Percentiles rank a stretch among this genome's conserved stretches.
Conservation (phyloP, 1,284 basidiomycete genomes). For the Inonotus obliquus region DNA sequence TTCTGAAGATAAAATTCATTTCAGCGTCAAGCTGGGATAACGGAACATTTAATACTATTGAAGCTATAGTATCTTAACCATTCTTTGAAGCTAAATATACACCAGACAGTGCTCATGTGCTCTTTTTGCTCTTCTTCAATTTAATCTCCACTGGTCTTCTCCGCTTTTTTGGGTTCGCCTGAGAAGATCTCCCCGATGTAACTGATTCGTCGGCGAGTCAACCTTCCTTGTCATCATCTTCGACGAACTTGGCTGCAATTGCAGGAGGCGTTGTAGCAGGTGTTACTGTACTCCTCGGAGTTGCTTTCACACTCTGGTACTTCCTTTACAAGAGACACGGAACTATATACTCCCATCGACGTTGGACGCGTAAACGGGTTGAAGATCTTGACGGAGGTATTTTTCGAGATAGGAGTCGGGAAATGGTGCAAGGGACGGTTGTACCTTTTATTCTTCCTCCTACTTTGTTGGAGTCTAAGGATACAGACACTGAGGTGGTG, state of each 20-base stretch:
- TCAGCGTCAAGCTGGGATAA: slow-evolving; percentile 10
- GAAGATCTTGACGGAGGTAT: neutral
- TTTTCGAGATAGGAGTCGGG: neutral
- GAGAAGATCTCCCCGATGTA: slow-evolving; percentile 13
- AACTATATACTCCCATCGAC: neutral
- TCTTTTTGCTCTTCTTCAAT: neutral
- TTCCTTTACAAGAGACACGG: neutral
- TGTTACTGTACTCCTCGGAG: neutral
- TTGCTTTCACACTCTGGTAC: slow-evolving; percentile 7
- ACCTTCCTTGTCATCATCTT: slow-evolving; percentile 3
- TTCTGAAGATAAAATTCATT: neutral
- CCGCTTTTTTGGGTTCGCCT: neutral
- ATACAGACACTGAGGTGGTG: too few species aligned
- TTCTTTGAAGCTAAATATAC: neutral
- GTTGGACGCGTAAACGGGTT: neutral
- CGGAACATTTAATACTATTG: slow-evolving; percentile 4
- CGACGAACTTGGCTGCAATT: slow-evolving; percentile 10
- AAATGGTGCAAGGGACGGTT: neutral
- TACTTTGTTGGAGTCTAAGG: slow-evolving; percentile 1
- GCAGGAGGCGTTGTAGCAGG: slow-evolving; percentile 15
- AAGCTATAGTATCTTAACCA: slow-evolving; percentile 5
- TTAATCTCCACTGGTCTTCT: neutral
- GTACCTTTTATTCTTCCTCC: slow-evolving; percentile 12
- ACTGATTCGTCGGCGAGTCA: slow-evolving; percentile 11
- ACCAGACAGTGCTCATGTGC: neutral